Evolutionary conservation across 2,329 filamentous ascomycete species (phyloP).

Genomic region (Botrytis tulipae): DNA sequence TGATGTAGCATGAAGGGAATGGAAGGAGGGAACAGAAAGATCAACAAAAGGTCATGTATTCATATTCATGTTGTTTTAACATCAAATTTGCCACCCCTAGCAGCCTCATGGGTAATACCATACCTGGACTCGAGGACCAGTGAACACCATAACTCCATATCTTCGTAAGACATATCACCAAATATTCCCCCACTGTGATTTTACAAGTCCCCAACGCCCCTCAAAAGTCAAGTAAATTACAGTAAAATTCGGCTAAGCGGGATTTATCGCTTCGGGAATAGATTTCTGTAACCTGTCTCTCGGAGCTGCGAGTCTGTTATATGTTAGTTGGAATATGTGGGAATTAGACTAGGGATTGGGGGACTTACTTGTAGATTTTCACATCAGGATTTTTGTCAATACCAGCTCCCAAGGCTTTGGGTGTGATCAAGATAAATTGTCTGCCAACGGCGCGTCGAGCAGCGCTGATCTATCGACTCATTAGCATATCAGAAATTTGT

Average conservation of each 20-base stretch:
- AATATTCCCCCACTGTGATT: not conserved
- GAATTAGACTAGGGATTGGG: not conserved
- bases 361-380: constrained; percentile 67
- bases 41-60: constrained; percentile 12
- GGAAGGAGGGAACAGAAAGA: not conserved
- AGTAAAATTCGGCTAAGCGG: not conserved
- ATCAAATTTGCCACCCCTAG: not conserved
- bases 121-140: not conserved
- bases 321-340: constrained; percentile 9
- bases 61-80: not conserved
- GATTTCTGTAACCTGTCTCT: constrained; percentile 34
- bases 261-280: constrained; percentile 33
- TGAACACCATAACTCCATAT: constrained; percentile 4
- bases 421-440: constrained; percentile 95
- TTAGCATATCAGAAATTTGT: not conserved
- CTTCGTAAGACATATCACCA: not conserved
- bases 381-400: constrained; percentile 64
- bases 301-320: constrained; percentile 5
- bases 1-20: not conserved
- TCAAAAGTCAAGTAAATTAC: not conserved
- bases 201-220: not conserved
- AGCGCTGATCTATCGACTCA: constrained; percentile 63
- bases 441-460: constrained; percentile 83
- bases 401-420: constrained; percentile 72
- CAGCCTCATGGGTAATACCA: not conserved